A percentile compares a stretch with the other conserved stretches of the same genome.
These are phyloP conservation scores for Sicyos edulis DNA, from an alignment of 306 rosid species.

Conservation along the genomic window DNA sequence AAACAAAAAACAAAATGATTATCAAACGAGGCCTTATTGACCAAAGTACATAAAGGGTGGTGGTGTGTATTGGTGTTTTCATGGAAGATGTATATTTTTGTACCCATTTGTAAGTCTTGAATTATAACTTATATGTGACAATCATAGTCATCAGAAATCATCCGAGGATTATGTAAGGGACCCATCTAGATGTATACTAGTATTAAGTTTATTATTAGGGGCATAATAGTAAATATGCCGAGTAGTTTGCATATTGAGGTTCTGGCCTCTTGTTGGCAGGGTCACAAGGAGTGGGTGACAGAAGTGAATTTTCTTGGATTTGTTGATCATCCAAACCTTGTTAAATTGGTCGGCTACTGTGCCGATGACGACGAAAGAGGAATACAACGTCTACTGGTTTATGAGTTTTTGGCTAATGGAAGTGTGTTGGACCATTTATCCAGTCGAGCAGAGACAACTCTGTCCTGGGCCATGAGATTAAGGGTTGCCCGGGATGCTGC, in stretches of 20 bases:
- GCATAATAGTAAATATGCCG: not conserved
- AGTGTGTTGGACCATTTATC: conserved; percentile 80
- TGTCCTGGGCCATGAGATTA: conserved; percentile 73
- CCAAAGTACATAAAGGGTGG: too few relatives aligned
- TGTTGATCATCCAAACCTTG: conserved; percentile 93
- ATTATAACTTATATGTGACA: too few relatives aligned
- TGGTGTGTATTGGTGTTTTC: too few relatives aligned
- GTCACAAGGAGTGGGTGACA: conserved; percentile 98
- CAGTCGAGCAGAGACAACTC: conserved; percentile 49
- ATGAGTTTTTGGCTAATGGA: conserved; percentile 78
- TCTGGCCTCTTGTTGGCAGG: conserved; percentile 37
- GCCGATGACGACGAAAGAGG: conserved; percentile 99
- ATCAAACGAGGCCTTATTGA: too few relatives aligned
- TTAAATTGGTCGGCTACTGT: conserved; percentile 88
- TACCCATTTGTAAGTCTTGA: not conserved
- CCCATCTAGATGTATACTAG: too few relatives aligned
- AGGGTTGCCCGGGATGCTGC: conserved; percentile 89
- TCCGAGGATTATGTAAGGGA: not conserved
- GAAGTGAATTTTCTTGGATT: conserved; percentile 97
- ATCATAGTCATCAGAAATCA: not conserved
- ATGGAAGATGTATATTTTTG: not conserved
- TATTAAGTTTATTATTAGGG: too few relatives aligned
- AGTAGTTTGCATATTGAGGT: conserved; percentile 1
- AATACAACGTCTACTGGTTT: conserved; percentile 81
- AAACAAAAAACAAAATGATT: too few relatives aligned